A percentile compares a stretch with the other conserved stretches of the same genome.
phyloP scores from a whole-genome alignment of 331 rosid genomes.

The Stylosanthes scabra region DNA sequence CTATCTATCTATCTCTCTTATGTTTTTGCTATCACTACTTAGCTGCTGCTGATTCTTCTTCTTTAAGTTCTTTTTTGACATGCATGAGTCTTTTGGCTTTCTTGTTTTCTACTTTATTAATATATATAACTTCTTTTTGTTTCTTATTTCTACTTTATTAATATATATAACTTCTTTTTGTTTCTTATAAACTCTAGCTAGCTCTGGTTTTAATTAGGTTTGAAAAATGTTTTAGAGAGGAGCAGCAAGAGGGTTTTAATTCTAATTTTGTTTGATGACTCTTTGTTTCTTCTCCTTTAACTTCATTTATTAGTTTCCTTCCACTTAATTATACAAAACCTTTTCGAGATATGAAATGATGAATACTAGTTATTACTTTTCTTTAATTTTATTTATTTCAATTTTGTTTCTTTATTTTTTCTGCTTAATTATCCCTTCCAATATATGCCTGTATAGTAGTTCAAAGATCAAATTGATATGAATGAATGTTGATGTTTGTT shows the following conservation, averaged over 20 bases:
- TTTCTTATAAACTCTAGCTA: constrained; percentile 1
- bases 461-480: not conserved
- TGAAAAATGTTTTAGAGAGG: not conserved
- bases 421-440: constrained; percentile 10
- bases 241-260: constrained; percentile 5
- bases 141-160: not conserved
- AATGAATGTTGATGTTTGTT: constrained; percentile 5
- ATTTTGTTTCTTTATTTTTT: not conserved
- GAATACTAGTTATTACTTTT: not conserved
- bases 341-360: not conserved
- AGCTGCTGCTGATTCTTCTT: not conserved
- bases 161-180: not conserved
- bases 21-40: constrained; percentile 8
- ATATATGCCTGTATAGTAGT: constrained; percentile 14
- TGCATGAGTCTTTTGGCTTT: not conserved
- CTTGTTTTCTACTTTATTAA: not conserved
- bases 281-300: constrained; percentile 16
- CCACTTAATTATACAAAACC: constrained; percentile 6
- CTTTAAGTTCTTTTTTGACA: not conserved
- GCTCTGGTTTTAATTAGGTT: constrained; percentile 11
- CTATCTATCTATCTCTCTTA: not conserved
- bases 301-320: not conserved
- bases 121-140: not conserved
- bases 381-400: not conserved
- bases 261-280: not conserved